Evolutionary conservation across 2,329 filamentous ascomycete species (phyloP).

Genomic region (Blumeria hordei): DNA sequence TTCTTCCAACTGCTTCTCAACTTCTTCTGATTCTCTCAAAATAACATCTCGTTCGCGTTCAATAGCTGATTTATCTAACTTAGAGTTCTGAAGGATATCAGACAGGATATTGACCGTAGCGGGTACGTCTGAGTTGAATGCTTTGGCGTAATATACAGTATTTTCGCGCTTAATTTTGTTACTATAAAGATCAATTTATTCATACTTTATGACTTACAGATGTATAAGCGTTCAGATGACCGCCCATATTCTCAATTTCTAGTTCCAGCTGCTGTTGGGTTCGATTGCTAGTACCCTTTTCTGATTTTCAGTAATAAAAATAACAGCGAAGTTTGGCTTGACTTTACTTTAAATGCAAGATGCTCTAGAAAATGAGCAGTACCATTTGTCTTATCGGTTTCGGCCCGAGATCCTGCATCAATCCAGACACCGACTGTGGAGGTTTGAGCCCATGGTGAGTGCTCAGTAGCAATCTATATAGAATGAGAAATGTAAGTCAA

Average conservation of each 20-base stretch:
- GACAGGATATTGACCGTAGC: constrained; percentile 94
- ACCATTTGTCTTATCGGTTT: constrained; percentile 96
- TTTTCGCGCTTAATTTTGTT: constrained; percentile 53
- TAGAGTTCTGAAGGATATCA: constrained; percentile 98
- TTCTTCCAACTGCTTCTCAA: constrained; percentile 98
- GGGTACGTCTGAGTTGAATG: constrained; percentile 93
- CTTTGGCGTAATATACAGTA: constrained; percentile 99
- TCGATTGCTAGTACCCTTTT: constrained; percentile 71
- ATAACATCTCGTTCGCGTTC: constrained; percentile 98
- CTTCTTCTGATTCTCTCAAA: constrained; percentile 94
- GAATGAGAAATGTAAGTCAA: constrained; percentile 13
- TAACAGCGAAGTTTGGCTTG: background rate
- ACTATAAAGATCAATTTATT: constrained; percentile 5
- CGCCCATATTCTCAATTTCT: constrained; percentile 99
- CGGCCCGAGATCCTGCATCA: constrained; percentile 90
- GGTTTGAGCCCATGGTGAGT: constrained; percentile 95
- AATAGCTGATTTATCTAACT: constrained; percentile 77
- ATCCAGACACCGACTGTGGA: constrained; percentile 98
- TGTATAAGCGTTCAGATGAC: constrained; percentile 97
- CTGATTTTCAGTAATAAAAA: constrained; percentile 7
- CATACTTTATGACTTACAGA: constrained; percentile 40
- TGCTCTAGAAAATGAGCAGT: constrained; percentile 99
- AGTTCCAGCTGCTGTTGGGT: constrained; percentile 95
- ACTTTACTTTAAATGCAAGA: constrained; percentile 86
- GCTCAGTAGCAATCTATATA: constrained; percentile 75